These are phyloP conservation scores for Leptographium wingfieldii DNA, from an alignment of 2,329 filamentous ascomycete species.

Conservation along the genomic window DNA sequence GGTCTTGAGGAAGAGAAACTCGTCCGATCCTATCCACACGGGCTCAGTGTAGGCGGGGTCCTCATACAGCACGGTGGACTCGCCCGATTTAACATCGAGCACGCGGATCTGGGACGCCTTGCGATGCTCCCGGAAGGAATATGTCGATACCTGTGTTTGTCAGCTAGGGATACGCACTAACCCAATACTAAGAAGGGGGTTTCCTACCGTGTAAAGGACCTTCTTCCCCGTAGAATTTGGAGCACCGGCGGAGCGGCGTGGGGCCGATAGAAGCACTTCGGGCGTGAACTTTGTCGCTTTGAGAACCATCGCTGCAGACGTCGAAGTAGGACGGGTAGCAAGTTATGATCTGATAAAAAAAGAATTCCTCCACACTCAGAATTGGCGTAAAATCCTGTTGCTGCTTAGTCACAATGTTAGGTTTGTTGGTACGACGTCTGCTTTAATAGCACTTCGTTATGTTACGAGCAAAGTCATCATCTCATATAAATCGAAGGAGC, in stretches of 20 bases:
- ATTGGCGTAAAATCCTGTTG: no score
- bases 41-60: slow-evolving; percentile 56
- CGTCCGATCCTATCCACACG: slow-evolving; percentile 60
- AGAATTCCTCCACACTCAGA: no score
- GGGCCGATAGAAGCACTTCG: slow-evolving; percentile 63
- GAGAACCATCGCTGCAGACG: slow-evolving; percentile 47
- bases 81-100: slow-evolving; percentile 54
- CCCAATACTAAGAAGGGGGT: no score
- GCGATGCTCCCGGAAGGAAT: slow-evolving; percentile 65
- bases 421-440: no score
- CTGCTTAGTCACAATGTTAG: no score
- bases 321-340: not conserved
- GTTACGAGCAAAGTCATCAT: not conserved
- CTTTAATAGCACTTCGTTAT: no score
- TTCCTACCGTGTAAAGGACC: slow-evolving; percentile 48
- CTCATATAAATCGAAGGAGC: not conserved
- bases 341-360: not conserved
- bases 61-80: slow-evolving; percentile 52
- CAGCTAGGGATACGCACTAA: not conserved
- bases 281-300: slow-evolving; percentile 61
- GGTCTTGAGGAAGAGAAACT: slow-evolving; percentile 42
- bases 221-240: slow-evolving; percentile 57
- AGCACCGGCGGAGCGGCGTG: slow-evolving; percentile 54
- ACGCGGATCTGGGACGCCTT: slow-evolving; percentile 56
- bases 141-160: slow-evolving; percentile 46